Percentiles rank a stretch among this genome's conserved stretches.
Conservation (phyloP, 2,329 filamentous ascomycete genomes). For the Pyrenophora tritici-repentis region DNA sequence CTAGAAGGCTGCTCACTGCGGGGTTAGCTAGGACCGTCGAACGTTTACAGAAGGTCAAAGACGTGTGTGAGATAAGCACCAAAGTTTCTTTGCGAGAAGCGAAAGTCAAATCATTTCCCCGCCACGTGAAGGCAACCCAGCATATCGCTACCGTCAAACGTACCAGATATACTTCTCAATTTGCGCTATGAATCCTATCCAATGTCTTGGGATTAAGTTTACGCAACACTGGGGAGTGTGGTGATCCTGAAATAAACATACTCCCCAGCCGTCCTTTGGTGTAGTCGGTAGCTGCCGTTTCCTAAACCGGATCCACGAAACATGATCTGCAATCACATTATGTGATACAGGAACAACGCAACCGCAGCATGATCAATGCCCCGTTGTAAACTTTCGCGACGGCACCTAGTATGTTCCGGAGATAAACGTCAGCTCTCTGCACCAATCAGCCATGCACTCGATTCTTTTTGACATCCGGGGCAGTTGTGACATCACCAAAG, state of each 20-base stretch:
- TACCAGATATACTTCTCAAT: neutral
- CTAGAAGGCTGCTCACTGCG: neutral
- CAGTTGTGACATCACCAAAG: too few relatives aligned
- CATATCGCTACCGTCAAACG: neutral
- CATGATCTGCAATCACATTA: neutral
- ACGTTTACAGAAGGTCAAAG: too few relatives aligned
- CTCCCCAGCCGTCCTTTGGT: neutral
- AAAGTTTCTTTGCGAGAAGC: conserved; percentile 3
- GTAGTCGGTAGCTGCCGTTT: neutral
- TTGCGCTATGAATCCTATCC: too few relatives aligned
- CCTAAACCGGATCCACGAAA: neutral
- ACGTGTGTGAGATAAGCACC: neutral
- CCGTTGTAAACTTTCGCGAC: too few relatives aligned
- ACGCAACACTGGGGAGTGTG: too few relatives aligned
- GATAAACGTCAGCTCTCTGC: too few relatives aligned
- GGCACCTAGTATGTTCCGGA: too few relatives aligned
- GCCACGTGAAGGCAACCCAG: neutral
- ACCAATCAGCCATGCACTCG: too few relatives aligned
- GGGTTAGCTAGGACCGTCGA: neutral
- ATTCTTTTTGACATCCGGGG: too few relatives aligned
- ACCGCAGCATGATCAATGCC: neutral
- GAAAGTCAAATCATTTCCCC: conserved; percentile 4
- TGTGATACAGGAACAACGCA: neutral
- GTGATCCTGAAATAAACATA: too few relatives aligned
- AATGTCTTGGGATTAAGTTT: too few relatives aligned